Conservation (phyloP, 148 eudicot genomes). For the Mesembryanthemum crystallinum region DNA sequence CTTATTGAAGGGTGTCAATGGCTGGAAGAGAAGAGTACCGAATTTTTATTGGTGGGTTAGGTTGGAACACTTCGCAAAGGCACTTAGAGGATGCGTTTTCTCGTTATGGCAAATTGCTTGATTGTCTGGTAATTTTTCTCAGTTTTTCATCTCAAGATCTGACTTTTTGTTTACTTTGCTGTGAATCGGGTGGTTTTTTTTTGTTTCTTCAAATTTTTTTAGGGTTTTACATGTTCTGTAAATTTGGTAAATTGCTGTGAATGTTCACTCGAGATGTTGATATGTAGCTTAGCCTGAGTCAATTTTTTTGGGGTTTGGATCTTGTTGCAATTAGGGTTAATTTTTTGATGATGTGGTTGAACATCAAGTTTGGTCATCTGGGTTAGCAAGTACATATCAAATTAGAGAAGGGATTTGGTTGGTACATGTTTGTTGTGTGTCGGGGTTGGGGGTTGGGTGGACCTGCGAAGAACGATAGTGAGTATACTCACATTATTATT, state of each 20-base stretch:
- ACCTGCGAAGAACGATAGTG: neutral
- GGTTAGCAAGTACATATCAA: too few relatives aligned
- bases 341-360: too few relatives aligned
- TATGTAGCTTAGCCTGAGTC: too few relatives aligned
- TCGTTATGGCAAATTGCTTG: conserved; percentile 49
- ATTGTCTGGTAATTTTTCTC: conserved; percentile 34
- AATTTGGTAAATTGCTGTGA: too few relatives aligned
- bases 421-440: too few relatives aligned
- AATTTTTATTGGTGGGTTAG: conserved; percentile 50
- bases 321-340: too few relatives aligned
- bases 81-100: conserved; percentile 39
- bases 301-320: too few relatives aligned
- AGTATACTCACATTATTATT: neutral
- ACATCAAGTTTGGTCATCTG: too few relatives aligned
- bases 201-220: neutral
- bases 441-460: neutral
- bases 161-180: neutral
- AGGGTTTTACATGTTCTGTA: neutral
- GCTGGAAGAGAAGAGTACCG: conserved; percentile 48
- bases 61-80: conserved; percentile 50
- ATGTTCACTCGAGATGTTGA: too few relatives aligned
- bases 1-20: conserved; percentile 10
- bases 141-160: neutral
- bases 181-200: neutral
- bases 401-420: too few relatives aligned